These are phyloP conservation scores for Aspergillus taichungensis DNA, from an alignment of 495 filamentous ascomycete species.

Conservation along the genomic window DNA sequence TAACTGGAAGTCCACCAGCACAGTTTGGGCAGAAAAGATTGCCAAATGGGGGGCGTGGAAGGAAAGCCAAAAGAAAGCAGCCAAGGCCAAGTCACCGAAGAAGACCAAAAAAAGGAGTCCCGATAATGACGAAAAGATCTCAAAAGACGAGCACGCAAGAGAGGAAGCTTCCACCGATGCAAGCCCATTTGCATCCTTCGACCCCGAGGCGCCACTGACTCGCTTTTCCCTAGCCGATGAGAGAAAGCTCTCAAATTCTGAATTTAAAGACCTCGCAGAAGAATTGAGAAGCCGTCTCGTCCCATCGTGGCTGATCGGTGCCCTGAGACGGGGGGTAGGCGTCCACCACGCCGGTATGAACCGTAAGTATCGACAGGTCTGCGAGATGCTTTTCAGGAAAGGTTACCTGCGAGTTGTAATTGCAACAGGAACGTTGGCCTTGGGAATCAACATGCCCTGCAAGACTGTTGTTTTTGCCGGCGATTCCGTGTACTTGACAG, in stretches of 20 bases:
- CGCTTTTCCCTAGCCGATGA: slow-evolving; percentile 58
- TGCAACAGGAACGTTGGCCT: slow-evolving; percentile 64
- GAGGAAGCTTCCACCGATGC: slow-evolving; percentile 47
- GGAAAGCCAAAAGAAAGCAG: slow-evolving; percentile 24
- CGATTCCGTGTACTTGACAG: slow-evolving; percentile 61
- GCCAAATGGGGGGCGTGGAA: slow-evolving; percentile 44
- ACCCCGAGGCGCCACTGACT: slow-evolving; percentile 52
- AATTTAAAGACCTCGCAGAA: slow-evolving; percentile 41
- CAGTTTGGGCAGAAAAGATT: slow-evolving; percentile 51
- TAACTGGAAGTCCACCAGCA: slow-evolving; percentile 44
- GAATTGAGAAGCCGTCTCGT: slow-evolving; percentile 39
- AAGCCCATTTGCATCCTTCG: slow-evolving; percentile 50
- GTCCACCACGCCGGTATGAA: slow-evolving; percentile 77
- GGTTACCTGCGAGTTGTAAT: slow-evolving; percentile 65
- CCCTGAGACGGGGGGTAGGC: slow-evolving; percentile 57
- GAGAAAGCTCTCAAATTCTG: slow-evolving; percentile 40
- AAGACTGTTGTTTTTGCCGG: slow-evolving; percentile 72
- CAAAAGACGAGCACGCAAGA: slow-evolving; percentile 42
- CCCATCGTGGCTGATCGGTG: slow-evolving; percentile 39
- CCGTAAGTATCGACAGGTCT: slow-evolving; percentile 59
- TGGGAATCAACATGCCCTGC: slow-evolving; percentile 83
- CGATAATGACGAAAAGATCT: slow-evolving; percentile 32
- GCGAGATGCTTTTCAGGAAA: slow-evolving; percentile 54
- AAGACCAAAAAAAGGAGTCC: slow-evolving; percentile 31
- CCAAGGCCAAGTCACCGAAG: slow-evolving; percentile 9